Evolutionary conservation across 495 filamentous ascomycete genomes (phyloP), one percentile per base, ranked within the genome.

Genomic region (Cryomyces antarcticus): DNA sequence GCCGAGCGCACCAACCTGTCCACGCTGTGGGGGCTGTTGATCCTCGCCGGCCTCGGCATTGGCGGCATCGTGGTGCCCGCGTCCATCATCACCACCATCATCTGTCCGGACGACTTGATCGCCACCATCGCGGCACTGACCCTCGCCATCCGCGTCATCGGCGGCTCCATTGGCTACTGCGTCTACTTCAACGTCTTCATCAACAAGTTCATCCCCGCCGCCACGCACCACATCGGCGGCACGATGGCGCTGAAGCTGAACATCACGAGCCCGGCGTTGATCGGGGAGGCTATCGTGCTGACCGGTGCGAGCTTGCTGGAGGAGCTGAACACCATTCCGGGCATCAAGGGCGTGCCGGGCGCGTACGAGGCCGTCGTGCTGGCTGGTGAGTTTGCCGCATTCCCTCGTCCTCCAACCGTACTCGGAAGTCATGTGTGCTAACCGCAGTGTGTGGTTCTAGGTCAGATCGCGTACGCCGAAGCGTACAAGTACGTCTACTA

Each of bases 51-150:
- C 27, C 59, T 82, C 5, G 79, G 79, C 12, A 79, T 82, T 17
- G 79, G 78, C 11, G 79, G 78, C 5, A 79, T 84, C 31, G 73
- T 81, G 9, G 76, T 82, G 10, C 79, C 77, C 0, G 75, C 77
- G 7, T 75, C 71, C 0, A 77, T 79, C 49, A 77, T 80, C 36
- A 75, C 73, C 4, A 80, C 76, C 4, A 82, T 82, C 50, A 77
- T 82, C 46, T 80, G 77, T 46, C 74, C 77, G 5, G 72, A 74
- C 54, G 77, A 82, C 43, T 59, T 82, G 1, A 80, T 84, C 50
- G 79, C 78, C 39, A 83, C 78, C 12, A 69, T 82, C 41, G 73
- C 78, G 9, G 75, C 79, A 7, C 60, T 84, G 12, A 58, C 56
- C 13, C 49, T 58, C 38, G 42, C 53, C 45, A 51, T 57, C 34